Evolutionary conservation across 1,284 basidiomycete species (phyloP), one percentile per base, ranked within the genome.

Genomic region (Peniophora sp.): DNA sequence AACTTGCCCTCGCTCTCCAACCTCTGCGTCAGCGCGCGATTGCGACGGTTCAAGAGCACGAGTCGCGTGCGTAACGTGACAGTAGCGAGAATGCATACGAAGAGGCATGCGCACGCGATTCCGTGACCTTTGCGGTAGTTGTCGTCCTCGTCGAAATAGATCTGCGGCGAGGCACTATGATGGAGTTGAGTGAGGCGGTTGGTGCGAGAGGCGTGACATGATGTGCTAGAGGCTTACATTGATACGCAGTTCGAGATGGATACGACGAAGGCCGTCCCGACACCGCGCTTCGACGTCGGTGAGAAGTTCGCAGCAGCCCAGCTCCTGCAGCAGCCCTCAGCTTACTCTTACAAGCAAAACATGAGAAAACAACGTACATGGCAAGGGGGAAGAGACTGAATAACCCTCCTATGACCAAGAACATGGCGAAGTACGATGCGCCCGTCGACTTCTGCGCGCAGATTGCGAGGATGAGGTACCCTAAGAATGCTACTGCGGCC

Each of bases 291-390:
- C 1, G 75, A 77, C 12, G 77, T 79, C 19, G 77, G 78, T 10
- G 77, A 74, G 55, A 80, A 77, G 2, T 68, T 63, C 57, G 78
- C 78, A 9, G 77, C 74, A 9, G 77, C 76, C 78, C 78, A 80
- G 60, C 75, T 77, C 76, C 76, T 78, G 53, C 27, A 46, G 35
- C 16, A 5, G 23, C 22, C 2, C 41, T 35, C 6, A 50, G 46
- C 32, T 19, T n/a, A 44, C 12, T 38, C 2, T 8, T 41, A 5
- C 8, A 16, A 53, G 52, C 9, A 16, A 49, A 17, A n/a, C 32
- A 14, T 10, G 32, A 23, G 22, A 19, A 53, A 22, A 35, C 9
- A 19, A 22, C 72, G 58, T 52, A 77, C 78, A 79, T 79, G 23
- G 78, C 77, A 8, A 80, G 64, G 23, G 78, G 77, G 63, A 79